Conservation (phyloP, 176 grass and related monocot species). For the Pontederia crassipes region DNA sequence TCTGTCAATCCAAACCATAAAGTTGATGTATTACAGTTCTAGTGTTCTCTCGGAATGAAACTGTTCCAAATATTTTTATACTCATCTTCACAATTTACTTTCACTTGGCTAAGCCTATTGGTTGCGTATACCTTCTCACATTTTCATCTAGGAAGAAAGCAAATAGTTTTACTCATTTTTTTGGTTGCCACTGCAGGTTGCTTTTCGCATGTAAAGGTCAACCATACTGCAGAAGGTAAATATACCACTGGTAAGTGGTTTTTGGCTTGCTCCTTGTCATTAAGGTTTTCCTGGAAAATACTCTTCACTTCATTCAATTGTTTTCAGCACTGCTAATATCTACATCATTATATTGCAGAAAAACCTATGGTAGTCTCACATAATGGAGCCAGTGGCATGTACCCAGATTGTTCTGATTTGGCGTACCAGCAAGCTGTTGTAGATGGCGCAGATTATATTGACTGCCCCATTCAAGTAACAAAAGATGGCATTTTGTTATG, state of each 20-base stretch:
- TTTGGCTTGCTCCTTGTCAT: not conserved
- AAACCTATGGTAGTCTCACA: slow-evolving; percentile 82
- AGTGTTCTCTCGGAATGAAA: too few relatives aligned
- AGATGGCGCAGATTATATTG: slow-evolving; percentile 80
- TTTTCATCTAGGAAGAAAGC: not conserved
- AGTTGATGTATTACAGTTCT: too few relatives aligned
- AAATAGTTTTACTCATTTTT: slow-evolving; percentile 17
- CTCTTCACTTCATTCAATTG: not conserved
- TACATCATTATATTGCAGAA: slow-evolving; percentile 20
- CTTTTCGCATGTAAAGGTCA: slow-evolving; percentile 41
- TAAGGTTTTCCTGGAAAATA: not conserved
- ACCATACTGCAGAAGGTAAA: slow-evolving; percentile 47
- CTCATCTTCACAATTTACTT: not conserved
- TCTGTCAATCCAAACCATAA: too few relatives aligned
- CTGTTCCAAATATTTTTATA: too few relatives aligned
- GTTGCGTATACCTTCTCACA: not conserved
- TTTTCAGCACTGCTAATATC: slow-evolving; percentile 4
- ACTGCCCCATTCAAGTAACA: slow-evolving; percentile 88
- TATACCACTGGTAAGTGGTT: not conserved
- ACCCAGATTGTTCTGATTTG: slow-evolving; percentile 78
- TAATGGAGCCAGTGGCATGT: slow-evolving; percentile 89
- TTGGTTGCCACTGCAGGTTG: slow-evolving; percentile 54
- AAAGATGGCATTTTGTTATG: slow-evolving; percentile 72
- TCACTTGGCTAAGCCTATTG: not conserved
- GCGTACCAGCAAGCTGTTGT: slow-evolving; percentile 74